Percentiles rank a stretch among this genome's conserved stretches.
These are phyloP conservation scores for Lichtheimia corymbifera DNA, from an alignment of 371 early-diverging fungal species.

Conservation along the genomic window DNA sequence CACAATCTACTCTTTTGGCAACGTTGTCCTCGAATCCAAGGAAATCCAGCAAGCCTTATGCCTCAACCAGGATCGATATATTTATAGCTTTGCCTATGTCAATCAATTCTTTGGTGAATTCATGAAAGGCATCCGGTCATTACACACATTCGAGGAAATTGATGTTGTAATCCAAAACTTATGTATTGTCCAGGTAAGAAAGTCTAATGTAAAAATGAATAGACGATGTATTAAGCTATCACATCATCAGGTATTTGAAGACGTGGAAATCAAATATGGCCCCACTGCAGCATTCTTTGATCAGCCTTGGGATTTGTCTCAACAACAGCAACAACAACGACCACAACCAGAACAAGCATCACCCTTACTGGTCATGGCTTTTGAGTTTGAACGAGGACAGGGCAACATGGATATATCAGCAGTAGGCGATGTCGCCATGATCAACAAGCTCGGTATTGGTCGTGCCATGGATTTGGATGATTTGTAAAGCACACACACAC, in stretches of 20 bases:
- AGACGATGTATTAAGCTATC: not conserved
- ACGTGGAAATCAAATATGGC: constrained; percentile 41
- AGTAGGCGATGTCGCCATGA: constrained; percentile 17
- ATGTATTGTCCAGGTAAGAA: constrained; percentile 52
- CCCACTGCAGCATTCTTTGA: constrained; percentile 11
- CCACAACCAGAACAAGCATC: constrained; percentile 7
- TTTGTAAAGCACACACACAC: constrained; percentile 1
- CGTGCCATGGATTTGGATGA: constrained; percentile 25
- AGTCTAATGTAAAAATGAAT: not conserved
- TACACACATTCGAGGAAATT: constrained; percentile 55
- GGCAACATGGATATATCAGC: constrained; percentile 40
- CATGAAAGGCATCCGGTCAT: constrained; percentile 48
- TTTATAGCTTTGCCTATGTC: constrained; percentile 57
- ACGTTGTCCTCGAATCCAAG: constrained; percentile 59
- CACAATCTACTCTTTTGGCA: constrained; percentile 65
- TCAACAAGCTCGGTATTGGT: constrained; percentile 21
- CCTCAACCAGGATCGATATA: constrained; percentile 44
- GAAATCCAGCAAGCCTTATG: constrained; percentile 57
- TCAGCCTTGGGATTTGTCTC: constrained; percentile 17
- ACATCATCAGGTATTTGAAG: constrained; percentile 48
- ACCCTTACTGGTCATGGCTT: constrained; percentile 49
- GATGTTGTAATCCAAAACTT: constrained; percentile 55
- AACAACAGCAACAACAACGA: not conserved
- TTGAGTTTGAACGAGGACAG: constrained; percentile 56
- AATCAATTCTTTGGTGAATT: constrained; percentile 66